Base-by-base conservation (phyloP, 2,329 filamentous ascomycete species). In the Didymella keratinophila region DNA sequence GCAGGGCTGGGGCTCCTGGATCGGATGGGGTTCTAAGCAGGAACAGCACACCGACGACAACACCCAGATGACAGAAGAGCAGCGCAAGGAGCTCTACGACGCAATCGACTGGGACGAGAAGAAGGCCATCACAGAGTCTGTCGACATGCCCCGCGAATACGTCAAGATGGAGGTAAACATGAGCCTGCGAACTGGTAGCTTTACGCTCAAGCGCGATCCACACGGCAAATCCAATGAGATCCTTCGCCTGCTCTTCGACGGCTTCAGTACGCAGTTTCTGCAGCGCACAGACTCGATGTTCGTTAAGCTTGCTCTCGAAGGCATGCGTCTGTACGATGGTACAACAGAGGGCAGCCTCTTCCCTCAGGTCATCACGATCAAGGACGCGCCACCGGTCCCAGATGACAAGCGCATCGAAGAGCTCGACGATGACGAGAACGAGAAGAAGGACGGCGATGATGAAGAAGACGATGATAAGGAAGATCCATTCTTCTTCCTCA, bases 41-140 rank as follows among this genome's bases (percentile, higher is more conserved):
- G 83, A 89, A 49, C 80, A 84, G 49, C 84, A 90, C 39, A 83
- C 90, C 43, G 83, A 88, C 4, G 90, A 96, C 66, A 90, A 93
- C 62, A 91, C 89, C 0, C 87, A 92, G 59, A 96, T 99, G 84
- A 96, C 92, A 0, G 95, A 99, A 61, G 89, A 98, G 76, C 93
- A 99, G 75, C 89, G 94, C 41, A 93, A 98, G 75, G 94, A 99
- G 78, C 85, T 99, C 10, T 99, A 98, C 76, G 90, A 96, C 67
- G 96, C 92, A 48, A 99, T 99, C 69, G 95, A 98, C 70, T 99
- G 94, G 89, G 92, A 99, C 62, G 95, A 99, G 78, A 98, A 97
- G 81, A 89, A 93, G 60, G 91, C 90, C 2, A 84, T 99, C 37
- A 84, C 92, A 0, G 93, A 97, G 66, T 89, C 90, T 41, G 89